A percentile compares a stretch with the other conserved stretches of the same genome.
These are phyloP conservation scores for Termitomyces sp. DNA, from an alignment of 768 basidiomycete genomes.

Conservation along the genomic window DNA sequence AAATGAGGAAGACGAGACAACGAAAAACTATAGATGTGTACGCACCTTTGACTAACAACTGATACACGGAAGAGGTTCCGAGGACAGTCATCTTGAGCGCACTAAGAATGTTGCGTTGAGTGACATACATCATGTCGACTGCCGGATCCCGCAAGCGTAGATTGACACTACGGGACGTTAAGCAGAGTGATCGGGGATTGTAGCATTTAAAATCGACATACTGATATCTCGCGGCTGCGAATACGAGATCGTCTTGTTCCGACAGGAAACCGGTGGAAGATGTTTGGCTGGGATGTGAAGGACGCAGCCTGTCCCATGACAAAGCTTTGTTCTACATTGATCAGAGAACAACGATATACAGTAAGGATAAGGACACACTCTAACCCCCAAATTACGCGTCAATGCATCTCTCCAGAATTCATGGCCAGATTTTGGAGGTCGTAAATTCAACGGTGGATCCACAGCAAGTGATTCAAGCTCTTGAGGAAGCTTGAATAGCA, in stretches of 20 bases:
- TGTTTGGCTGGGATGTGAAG: slow-evolving; percentile 25
- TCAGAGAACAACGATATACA: neutral
- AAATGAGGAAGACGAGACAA: neutral
- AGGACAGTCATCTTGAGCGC: slow-evolving; percentile 56
- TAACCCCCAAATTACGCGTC: slow-evolving; percentile 19
- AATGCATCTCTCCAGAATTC: slow-evolving; percentile 19
- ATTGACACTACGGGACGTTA: slow-evolving; percentile 37
- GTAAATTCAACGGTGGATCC: slow-evolving; percentile 12
- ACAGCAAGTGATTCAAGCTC: slow-evolving; percentile 27
- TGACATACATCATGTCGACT: slow-evolving; percentile 39
- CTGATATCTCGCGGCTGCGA: slow-evolving; percentile 58
- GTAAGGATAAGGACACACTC: slow-evolving; percentile 12
- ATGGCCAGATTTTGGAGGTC: neutral
- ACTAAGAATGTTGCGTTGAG: slow-evolving; percentile 43
- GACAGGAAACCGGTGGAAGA: slow-evolving; percentile 59
- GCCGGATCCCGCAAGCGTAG: slow-evolving; percentile 38
- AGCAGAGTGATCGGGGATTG: neutral
- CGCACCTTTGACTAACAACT: slow-evolving; percentile 54
- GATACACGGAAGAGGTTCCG: slow-evolving; percentile 65
- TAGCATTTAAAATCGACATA: slow-evolving; percentile 28
- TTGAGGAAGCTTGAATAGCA: slow-evolving; percentile 19
- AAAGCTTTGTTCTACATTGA: slow-evolving; percentile 39
- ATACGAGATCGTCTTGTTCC: slow-evolving; percentile 54
- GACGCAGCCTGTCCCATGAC: slow-evolving; percentile 63
- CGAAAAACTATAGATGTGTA: slow-evolving; percentile 19